Percentiles rank a stretch among this genome's conserved stretches.
Conservation (phyloP, 495 filamentous ascomycete genomes). For the Evernia prunastri region DNA sequence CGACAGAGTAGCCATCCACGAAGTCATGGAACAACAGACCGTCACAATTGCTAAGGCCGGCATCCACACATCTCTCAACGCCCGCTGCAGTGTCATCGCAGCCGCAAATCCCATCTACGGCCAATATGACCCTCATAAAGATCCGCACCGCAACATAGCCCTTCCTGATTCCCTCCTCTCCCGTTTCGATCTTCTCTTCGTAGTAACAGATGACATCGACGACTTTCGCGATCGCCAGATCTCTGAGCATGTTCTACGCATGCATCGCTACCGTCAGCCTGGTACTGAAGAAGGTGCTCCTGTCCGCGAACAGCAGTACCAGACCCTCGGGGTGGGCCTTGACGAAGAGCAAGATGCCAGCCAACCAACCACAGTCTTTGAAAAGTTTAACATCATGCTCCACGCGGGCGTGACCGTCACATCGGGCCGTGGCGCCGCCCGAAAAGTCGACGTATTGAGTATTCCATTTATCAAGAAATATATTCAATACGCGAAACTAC, state of each 20-base stretch:
- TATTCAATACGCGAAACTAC: constrained; percentile 93
- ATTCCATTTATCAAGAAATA: constrained; percentile 99
- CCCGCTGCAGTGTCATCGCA: constrained; percentile 91
- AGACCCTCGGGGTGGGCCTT: constrained; percentile 83
- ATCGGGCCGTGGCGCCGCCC: constrained; percentile 58
- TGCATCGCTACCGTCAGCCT: constrained; percentile 93
- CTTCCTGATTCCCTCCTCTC: constrained; percentile 94
- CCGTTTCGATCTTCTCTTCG: constrained; percentile 97
- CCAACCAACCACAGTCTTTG: constrained; percentile 80
- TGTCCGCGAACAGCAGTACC: constrained; percentile 78
- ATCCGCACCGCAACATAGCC: constrained; percentile 97
- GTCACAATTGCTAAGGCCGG: constrained; percentile 98
- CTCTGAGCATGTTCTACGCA: constrained; percentile 93
- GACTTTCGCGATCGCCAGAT: constrained; percentile 83
- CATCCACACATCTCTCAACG: constrained; percentile 96
- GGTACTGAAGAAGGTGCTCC: constrained; percentile 94
- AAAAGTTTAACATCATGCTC: constrained; percentile 94
- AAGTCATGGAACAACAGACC: constrained; percentile 99
- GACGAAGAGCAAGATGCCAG: constrained; percentile 68
- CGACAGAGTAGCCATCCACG: constrained; percentile 96
- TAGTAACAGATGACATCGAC: constrained; percentile 97
- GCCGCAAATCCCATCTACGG: constrained; percentile 97
- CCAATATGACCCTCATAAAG: constrained; percentile 97
- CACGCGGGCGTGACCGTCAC: constrained; percentile 83
- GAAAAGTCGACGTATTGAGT: constrained; percentile 84